These are phyloP conservation scores for Beta lomatogona DNA, from an alignment of 179 eudicot genomes.

Conservation along the genomic window DNA sequence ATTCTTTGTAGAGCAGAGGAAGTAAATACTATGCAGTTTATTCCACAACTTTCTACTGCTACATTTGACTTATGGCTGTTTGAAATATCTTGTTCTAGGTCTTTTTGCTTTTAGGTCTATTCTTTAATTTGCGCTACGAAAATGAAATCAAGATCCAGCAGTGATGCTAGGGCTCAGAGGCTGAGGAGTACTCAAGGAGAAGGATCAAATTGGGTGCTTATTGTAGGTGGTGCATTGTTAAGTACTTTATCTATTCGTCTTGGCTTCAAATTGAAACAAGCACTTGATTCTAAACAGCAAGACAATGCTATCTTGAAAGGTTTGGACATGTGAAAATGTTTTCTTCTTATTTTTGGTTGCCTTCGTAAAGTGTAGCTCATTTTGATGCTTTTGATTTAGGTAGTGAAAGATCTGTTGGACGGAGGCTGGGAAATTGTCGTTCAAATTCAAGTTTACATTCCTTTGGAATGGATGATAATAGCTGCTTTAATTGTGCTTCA, in stretches of 20 bases:
- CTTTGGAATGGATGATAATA: conserved; percentile 40
- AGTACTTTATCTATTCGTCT: conserved; percentile 83
- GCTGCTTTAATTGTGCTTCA: conserved; percentile 38
- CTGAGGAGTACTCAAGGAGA: conserved; percentile 51
- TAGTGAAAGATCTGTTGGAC: conserved; percentile 31
- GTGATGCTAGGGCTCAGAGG: conserved; percentile 51
- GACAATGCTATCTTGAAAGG: conserved; percentile 51
- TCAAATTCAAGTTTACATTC: conserved; percentile 42
- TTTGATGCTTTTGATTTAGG: conserved; percentile 22
- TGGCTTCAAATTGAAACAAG: conserved; percentile 89
- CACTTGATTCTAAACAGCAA: conserved; percentile 63
- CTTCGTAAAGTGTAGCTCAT: not conserved
- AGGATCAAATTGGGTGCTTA: conserved; percentile 87
- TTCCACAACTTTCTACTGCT: too few species aligned
- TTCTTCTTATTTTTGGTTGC: not conserved
- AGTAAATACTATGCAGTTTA: too few species aligned
- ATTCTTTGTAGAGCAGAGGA: too few species aligned
- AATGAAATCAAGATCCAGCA: conserved; percentile 69
- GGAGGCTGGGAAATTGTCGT: conserved; percentile 37
- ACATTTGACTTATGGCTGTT: not conserved
- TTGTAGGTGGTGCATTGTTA: conserved; percentile 89
- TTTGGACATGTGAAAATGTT: conserved; percentile 20
- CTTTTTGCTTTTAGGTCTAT: conserved; percentile 8
- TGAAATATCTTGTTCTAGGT: conserved; percentile 15
- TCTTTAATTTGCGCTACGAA: conserved; percentile 16